Evolutionary conservation across 176 grass and related monocot genomes (phyloP).

Genomic region (Eragrostis nindensis): DNA sequence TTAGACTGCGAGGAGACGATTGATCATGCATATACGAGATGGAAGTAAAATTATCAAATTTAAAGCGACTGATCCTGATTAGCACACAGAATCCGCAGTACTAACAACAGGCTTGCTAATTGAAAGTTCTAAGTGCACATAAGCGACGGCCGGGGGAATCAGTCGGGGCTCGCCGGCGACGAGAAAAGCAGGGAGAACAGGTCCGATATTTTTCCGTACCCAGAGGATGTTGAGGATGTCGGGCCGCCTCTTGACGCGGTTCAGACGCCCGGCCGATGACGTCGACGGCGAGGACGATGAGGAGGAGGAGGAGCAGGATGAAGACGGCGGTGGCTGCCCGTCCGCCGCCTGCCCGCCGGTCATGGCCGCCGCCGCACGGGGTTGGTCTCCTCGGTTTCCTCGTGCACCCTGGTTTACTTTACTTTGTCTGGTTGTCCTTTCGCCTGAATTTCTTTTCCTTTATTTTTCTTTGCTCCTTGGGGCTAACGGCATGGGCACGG

Average conservation of each 20-base stretch:
- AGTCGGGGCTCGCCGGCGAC: not conserved
- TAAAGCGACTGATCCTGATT: not conserved
- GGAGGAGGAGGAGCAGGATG: conserved; percentile 30
- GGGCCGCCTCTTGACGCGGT: conserved; percentile 6
- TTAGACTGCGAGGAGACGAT: not conserved
- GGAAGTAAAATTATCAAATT: not conserved
- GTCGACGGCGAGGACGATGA: conserved; percentile 14
- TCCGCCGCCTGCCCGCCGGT: conserved; percentile 1
- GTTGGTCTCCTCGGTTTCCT: conserved; percentile 26
- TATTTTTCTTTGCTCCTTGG: not conserved
- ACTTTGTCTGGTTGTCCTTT: not conserved
- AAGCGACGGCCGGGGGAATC: not conserved
- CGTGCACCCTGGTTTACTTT: not conserved
- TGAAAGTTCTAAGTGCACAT: not conserved
- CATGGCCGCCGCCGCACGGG: conserved; percentile 19
- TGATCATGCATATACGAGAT: not conserved
- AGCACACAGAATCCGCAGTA: not conserved
- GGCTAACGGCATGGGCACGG: not conserved
- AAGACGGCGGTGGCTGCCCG: not conserved
- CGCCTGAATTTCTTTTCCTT: not conserved
- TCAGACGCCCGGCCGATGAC: conserved; percentile 3
- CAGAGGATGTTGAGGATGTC: conserved; percentile 41
- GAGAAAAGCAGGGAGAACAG: not conserved
- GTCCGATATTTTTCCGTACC: not conserved
- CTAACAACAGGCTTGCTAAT: not conserved